Percentiles rank a stretch among this genome's conserved stretches.
These are phyloP conservation scores for Poterioochromonas sp. DNA, from an alignment of 352 stramenopile genomes.

Conservation along the genomic window DNA sequence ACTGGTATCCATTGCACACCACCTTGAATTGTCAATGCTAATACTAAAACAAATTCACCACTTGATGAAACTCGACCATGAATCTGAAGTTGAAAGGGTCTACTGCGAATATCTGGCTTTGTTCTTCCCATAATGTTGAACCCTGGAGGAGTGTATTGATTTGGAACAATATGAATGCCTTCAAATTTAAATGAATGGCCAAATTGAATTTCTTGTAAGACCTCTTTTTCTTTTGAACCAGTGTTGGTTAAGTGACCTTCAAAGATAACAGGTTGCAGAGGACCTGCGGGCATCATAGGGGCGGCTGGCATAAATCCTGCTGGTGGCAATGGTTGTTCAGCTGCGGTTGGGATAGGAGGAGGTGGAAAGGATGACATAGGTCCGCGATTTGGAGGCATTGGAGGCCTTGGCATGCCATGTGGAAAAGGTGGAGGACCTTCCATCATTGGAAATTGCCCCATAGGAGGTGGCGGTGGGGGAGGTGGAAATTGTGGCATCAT, in stretches of 20 bases:
- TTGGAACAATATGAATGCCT: conserved; percentile 32
- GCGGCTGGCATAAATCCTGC: too few relatives aligned
- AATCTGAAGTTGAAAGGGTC: conserved; percentile 9
- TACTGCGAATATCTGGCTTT: neutral
- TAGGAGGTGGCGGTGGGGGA: too few relatives aligned
- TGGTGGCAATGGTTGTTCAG: too few relatives aligned
- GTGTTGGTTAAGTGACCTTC: neutral
- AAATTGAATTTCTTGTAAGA: neutral
- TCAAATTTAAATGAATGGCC: neutral
- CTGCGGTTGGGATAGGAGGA: too few relatives aligned
- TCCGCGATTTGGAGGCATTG: too few relatives aligned
- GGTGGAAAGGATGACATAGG: too few relatives aligned
- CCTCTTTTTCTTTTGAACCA: neutral
- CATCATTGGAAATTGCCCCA: too few relatives aligned
- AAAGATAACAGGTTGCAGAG: neutral
- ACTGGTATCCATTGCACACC: conserved; percentile 21
- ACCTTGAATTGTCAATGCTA: conserved; percentile 12
- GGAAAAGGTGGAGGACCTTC: too few relatives aligned
- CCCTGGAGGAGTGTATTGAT: neutral
- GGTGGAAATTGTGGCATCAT: too few relatives aligned
- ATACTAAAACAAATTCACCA: neutral
- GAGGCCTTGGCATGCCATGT: too few relatives aligned
- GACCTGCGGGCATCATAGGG: neutral
- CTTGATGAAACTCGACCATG: neutral
- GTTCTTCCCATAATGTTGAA: conserved; percentile 7